A percentile compares a stretch with the other conserved stretches of the same genome.
phyloP scores from a whole-genome alignment of 2,329 filamentous ascomycete species.

The Penicillium sp. region DNA sequence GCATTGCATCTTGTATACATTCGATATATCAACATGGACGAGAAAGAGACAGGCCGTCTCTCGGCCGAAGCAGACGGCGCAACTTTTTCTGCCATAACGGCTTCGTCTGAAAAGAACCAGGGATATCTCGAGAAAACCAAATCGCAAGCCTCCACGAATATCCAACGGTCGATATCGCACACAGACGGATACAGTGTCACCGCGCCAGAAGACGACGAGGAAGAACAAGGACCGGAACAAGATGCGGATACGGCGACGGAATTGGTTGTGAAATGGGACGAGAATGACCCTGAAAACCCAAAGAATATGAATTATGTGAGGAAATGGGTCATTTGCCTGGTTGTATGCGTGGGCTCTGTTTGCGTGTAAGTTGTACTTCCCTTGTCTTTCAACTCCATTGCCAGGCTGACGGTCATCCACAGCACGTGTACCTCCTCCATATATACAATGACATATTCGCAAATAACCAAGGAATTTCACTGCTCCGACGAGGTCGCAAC shows the following conservation, averaged over 20 bases:
- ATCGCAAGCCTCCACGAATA: slow-evolving; percentile 22
- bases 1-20: neutral
- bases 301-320: slow-evolving; percentile 61
- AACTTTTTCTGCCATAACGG: slow-evolving; percentile 3
- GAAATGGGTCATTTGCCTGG: slow-evolving; percentile 75
- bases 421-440: slow-evolving; percentile 84
- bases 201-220: slow-evolving; percentile 24
- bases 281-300: slow-evolving; percentile 70
- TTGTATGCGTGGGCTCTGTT: slow-evolving; percentile 69
- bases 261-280: slow-evolving; percentile 73
- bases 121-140: neutral
- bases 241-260: slow-evolving; percentile 32
- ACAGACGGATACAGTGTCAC: slow-evolving; percentile 32
- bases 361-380: slow-evolving; percentile 67
- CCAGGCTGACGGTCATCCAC: slow-evolving; percentile 5
- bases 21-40: neutral
- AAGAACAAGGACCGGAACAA: slow-evolving; percentile 17
- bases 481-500: slow-evolving; percentile 69
- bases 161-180: slow-evolving; percentile 33
- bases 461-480: slow-evolving; percentile 71
- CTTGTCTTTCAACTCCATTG: neutral
- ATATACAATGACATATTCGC: slow-evolving; percentile 76
- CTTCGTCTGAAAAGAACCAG: neutral
- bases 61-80: neutral
- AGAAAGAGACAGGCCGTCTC: too few relatives aligned